A percentile compares a stretch with the other conserved stretches of the same genome.
phyloP scores from a whole-genome alignment of 371 early-diverging fungal species.

The Mortierella sp. region DNA sequence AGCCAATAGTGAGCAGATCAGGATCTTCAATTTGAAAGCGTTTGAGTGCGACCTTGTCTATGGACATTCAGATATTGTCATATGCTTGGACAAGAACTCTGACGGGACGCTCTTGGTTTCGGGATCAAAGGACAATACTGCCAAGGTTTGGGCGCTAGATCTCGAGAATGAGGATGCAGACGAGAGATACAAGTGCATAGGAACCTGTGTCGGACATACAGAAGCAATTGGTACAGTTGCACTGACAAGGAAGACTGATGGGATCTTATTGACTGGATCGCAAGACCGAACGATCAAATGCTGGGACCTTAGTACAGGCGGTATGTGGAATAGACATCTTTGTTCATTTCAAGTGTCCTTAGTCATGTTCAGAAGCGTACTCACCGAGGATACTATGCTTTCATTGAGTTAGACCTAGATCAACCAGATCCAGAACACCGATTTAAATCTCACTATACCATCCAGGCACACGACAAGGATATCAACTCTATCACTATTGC shows the following conservation, averaged over 20 bases:
- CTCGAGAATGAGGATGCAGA: slow-evolving; percentile 60
- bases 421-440: slow-evolving; percentile 57
- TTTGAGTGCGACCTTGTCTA: slow-evolving; percentile 86
- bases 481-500: slow-evolving; percentile 95
- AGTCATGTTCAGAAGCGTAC: no score
- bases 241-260: slow-evolving; percentile 67
- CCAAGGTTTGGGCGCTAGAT: slow-evolving; percentile 79
- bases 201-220: slow-evolving; percentile 88
- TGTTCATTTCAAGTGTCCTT: not conserved
- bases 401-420: slow-evolving; percentile 50
- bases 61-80: slow-evolving; percentile 90
- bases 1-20: slow-evolving; percentile 91
- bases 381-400: not conserved
- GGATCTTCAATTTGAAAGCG: slow-evolving; percentile 84
- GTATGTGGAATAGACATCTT: slow-evolving; percentile 14
- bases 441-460: slow-evolving; percentile 82
- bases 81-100: slow-evolving; percentile 76
- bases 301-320: slow-evolving; percentile 81
- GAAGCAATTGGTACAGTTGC: slow-evolving; percentile 91
- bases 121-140: slow-evolving; percentile 92
- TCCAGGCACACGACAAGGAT: slow-evolving; percentile 97
- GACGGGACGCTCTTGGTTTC: slow-evolving; percentile 80
- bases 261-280: slow-evolving; percentile 81
- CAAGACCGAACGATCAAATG: slow-evolving; percentile 94
- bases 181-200: slow-evolving; percentile 69